Conservation (phyloP, 495 filamentous ascomycete genomes). For the Neurospora hispaniola region DNA sequence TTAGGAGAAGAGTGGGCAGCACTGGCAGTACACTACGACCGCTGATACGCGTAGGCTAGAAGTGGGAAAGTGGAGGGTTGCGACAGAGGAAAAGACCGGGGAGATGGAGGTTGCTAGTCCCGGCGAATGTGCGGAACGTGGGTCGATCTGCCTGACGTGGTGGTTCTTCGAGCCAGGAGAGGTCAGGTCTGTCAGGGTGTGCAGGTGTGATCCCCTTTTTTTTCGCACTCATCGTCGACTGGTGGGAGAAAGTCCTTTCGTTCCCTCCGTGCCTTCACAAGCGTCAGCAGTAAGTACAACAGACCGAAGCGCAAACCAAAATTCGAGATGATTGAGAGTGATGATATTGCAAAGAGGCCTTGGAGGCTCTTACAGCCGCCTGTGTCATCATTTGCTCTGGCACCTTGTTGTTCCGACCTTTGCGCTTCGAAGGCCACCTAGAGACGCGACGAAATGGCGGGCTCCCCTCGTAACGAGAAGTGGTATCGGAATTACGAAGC, state of each 20-base stretch:
- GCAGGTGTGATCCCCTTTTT: slow-evolving; percentile 16
- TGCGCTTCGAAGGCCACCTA: not conserved
- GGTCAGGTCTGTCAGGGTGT: slow-evolving; percentile 1
- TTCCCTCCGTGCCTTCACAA: not conserved
- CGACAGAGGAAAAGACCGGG: slow-evolving; percentile 23
- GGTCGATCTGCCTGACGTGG: slow-evolving; percentile 24
- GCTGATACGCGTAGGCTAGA: not conserved
- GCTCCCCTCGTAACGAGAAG: not conserved
- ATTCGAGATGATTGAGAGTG: not conserved
- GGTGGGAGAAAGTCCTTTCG: not conserved
- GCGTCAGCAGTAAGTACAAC: not conserved
- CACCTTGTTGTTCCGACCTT: not conserved
- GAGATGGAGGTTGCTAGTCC: slow-evolving; percentile 24
- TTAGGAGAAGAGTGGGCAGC: slow-evolving; percentile 1
- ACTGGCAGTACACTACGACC: not conserved
- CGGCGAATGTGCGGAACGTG: slow-evolving; percentile 24
- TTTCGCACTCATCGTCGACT: slow-evolving; percentile 6
- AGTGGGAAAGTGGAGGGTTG: slow-evolving; percentile 22
- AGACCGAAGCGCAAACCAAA: not conserved
- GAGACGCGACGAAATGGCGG: not conserved
- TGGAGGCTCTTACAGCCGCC: not conserved
- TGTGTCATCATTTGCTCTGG: not conserved
- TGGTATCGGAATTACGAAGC: not conserved
- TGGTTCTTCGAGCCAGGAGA: slow-evolving; percentile 1
- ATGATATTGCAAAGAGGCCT: not conserved